phyloP scores from a whole-genome alignment of 345 rosid species.

The Pugionium dolabratum region DNA sequence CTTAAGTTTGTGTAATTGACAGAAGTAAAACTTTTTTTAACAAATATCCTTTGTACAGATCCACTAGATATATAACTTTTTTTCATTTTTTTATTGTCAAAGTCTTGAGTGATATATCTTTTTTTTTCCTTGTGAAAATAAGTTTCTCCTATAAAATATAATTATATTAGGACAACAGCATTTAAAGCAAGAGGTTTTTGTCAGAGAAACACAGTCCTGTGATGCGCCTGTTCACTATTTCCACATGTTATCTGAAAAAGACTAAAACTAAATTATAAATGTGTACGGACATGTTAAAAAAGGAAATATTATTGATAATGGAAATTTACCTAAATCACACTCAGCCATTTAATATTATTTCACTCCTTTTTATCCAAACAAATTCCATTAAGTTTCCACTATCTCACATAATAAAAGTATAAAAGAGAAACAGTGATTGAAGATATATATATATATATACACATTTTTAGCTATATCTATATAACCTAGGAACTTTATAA shows the following conservation, averaged over 20 bases:
- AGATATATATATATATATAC: not conserved
- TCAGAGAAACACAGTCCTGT: constrained; percentile 35
- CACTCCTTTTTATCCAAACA: constrained; percentile 33
- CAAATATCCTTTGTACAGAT: constrained; percentile 31
- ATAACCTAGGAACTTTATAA: constrained; percentile 40
- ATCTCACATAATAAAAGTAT: constrained; percentile 20
- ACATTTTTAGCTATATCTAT: constrained; percentile 22
- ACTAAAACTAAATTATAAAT: constrained; percentile 7
- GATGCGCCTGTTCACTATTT: constrained; percentile 27
- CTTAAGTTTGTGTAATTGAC: too few relatives aligned
- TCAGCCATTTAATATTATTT: constrained; percentile 25
- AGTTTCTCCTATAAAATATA: not conserved
- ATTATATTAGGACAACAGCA: constrained; percentile 19
- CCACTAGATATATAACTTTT: not conserved
- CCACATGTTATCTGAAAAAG: constrained; percentile 27
- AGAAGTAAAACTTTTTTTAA: constrained; percentile 10
- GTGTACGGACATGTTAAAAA: constrained; percentile 37
- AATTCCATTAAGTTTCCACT: constrained; percentile 39
- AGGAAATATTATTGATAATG: constrained; percentile 36
- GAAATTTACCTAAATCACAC: constrained; percentile 41
- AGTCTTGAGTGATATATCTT: too few relatives aligned
- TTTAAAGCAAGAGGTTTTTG: constrained; percentile 27
- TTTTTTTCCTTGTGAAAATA: too few relatives aligned
- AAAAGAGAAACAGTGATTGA: constrained; percentile 10
- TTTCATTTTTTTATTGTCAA: not conserved